Conservation (phyloP, 2,329 filamentous ascomycete species). For the Exophiala dermatitidis region DNA sequence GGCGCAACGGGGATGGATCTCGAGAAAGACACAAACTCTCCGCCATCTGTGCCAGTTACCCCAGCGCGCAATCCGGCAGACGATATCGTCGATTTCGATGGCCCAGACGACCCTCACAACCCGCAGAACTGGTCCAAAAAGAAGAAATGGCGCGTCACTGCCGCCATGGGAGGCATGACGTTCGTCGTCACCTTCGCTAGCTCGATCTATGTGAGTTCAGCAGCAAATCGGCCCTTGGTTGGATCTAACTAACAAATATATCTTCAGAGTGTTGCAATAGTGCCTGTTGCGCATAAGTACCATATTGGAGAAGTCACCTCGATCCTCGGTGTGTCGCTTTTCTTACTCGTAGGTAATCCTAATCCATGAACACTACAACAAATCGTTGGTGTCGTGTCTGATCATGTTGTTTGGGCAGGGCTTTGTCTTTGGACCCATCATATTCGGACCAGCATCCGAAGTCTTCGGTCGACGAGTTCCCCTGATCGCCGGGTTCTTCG, state of each 20-base stretch:
- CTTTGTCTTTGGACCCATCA: conserved; percentile 35
- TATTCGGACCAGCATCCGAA: conserved; percentile 43
- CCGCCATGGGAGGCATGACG: conserved; percentile 38
- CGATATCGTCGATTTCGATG: conserved; percentile 26
- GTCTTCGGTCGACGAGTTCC: conserved; percentile 46
- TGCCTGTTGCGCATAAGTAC: conserved; percentile 38
- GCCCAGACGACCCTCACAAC: conserved; percentile 27
- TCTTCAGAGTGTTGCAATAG: conserved; percentile 32
- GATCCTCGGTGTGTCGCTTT: conserved; percentile 44
- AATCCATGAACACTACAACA: no score
- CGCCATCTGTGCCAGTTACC: not conserved
- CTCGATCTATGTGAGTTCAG: conserved; percentile 32
- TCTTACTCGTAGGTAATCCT: conserved; percentile 43
- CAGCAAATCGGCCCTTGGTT: conserved; percentile 17
- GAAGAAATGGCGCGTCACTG: conserved; percentile 40
- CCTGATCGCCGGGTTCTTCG: conserved; percentile 43
- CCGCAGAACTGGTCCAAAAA: conserved; percentile 28
- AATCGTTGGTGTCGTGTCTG: no score
- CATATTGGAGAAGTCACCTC: conserved; percentile 44
- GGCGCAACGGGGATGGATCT: not conserved
- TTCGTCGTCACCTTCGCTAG: conserved; percentile 45
- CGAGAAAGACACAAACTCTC: conserved; percentile 3
- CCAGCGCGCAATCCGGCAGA: not conserved
- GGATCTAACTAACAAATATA: not conserved
- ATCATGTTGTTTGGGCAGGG: no score